Conservation (phyloP, 352 stramenopile genomes). For the Peronosclerospora sorghi region DNA sequence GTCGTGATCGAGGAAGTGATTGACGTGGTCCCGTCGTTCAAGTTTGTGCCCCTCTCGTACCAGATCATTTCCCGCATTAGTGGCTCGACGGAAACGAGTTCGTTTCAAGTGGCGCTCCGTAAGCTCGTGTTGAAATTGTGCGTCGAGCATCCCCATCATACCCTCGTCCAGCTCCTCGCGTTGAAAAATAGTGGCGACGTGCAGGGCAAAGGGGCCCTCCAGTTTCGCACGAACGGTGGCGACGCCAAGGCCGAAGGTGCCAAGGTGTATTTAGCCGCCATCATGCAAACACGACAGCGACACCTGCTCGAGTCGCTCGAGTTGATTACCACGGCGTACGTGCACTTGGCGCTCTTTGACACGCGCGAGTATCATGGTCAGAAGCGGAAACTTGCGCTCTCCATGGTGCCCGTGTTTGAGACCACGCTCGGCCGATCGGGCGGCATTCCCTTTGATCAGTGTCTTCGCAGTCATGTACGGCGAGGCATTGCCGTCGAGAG, state of each 20-base stretch:
- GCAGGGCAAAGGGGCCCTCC: slow-evolving; percentile 61
- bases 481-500: slow-evolving; percentile 38
- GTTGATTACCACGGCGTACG: slow-evolving; percentile 59
- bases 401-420: slow-evolving; percentile 40
- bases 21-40: slow-evolving; percentile 87
- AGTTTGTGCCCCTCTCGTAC: slow-evolving; percentile 94
- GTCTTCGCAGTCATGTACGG: slow-evolving; percentile 43
- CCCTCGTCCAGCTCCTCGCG: slow-evolving; percentile 91
- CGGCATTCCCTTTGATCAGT: slow-evolving; percentile 52
- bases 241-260: slow-evolving; percentile 61
- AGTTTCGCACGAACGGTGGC: slow-evolving; percentile 77
- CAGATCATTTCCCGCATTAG: slow-evolving; percentile 96
- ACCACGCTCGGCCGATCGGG: slow-evolving; percentile 14
- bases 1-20: slow-evolving; percentile 78
- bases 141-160: slow-evolving; percentile 93
- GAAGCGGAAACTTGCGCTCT: slow-evolving; percentile 64
- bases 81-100: slow-evolving; percentile 12
- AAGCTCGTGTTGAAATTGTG: slow-evolving; percentile 88
- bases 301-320: slow-evolving; percentile 71
- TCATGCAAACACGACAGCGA: slow-evolving; percentile 37
- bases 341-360: slow-evolving; percentile 73
- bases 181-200: slow-evolving; percentile 90
- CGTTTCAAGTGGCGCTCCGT: slow-evolving; percentile 83
- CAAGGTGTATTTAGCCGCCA: slow-evolving; percentile 44
- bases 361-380: slow-evolving; percentile 61